Conservation (phyloP, 257 asterid species). For the Linaria vulgaris region DNA sequence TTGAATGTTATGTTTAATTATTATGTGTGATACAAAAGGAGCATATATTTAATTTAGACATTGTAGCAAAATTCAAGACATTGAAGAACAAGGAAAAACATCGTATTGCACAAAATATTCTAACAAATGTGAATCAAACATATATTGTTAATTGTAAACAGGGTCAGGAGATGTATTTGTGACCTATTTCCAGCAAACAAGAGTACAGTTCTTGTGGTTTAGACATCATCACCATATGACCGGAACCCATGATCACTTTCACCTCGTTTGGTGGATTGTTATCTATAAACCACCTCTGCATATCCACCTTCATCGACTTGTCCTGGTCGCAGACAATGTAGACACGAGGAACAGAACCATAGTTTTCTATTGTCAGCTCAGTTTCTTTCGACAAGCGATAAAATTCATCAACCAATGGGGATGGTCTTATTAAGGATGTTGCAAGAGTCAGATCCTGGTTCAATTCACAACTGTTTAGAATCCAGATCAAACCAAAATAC, state of each 20-base stretch:
- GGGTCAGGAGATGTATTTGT: background rate
- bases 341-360: slow-evolving; percentile 40
- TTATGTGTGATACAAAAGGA: no score
- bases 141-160: background rate
- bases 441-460: slow-evolving; percentile 42
- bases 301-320: slow-evolving; percentile 7
- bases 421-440: slow-evolving; percentile 36
- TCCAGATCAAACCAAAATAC: background rate
- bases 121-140: background rate
- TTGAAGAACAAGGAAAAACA: no score
- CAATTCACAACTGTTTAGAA: background rate
- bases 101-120: no score
- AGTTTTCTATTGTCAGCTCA: slow-evolving; percentile 28
- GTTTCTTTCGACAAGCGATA: background rate
- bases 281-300: slow-evolving; percentile 39
- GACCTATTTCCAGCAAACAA: slow-evolving; percentile 25
- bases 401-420: slow-evolving; percentile 12
- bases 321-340: slow-evolving; percentile 36
- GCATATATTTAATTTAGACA: no score
- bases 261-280: slow-evolving; percentile 42
- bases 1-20: no score
- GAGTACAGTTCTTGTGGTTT: slow-evolving; percentile 33
- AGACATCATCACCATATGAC: slow-evolving; percentile 51
- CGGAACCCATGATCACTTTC: slow-evolving; percentile 32
- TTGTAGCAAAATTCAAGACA: no score